Evolutionary conservation across 768 basidiomycete species (phyloP), one percentile per base, ranked within the genome.

Genomic region (Russula dissimulans): DNA sequence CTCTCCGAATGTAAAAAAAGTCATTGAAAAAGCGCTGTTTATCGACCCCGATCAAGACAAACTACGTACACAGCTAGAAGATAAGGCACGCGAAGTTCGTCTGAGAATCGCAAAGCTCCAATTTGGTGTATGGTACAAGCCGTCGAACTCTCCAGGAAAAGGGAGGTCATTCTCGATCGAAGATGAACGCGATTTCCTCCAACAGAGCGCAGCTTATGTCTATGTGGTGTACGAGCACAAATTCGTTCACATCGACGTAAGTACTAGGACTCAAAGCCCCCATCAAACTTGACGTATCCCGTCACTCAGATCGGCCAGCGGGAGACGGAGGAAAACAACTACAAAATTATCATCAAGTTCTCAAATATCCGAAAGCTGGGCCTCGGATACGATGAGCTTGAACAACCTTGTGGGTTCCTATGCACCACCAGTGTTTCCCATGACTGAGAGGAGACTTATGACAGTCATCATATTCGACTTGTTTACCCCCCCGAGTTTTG

Each of bases 191-290:
- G 73, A 81, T 44, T 83, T 81, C 43, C 61, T 66, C 8, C 63
- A 75, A 45, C 64, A 65, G 11, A 77, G 81, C 39, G 75, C 77
- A 36, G 86, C 79, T 0, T 78, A 79, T 69, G 69, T 90, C 18
- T 70, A 74, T 36, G 82, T 91, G 38, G 80, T 86, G 56, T 89
- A 88, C 64, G 83, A 83, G 32, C 80, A 87, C 65, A 88, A 85
- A 71, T 67, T 80, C 15, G 77, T 91, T 39, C 79, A 80, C 14
- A 76, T 89, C 15, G 76, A 75, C 71, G 88, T 86, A 60, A 65
- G 76, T 67, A 1, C 17, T 8, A 36, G 22, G 22, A 26, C 22
- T 26, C 22, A 26, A 26, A 26, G 22, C 22, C 22, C 22, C 22
- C 22, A 2, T 26, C 22, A 26, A 26, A 26, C 22, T 26, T 43